These are phyloP conservation scores for Penicillium fuscoglaucum DNA, from an alignment of 2,329 filamentous ascomycete species.

Conservation along the genomic window DNA sequence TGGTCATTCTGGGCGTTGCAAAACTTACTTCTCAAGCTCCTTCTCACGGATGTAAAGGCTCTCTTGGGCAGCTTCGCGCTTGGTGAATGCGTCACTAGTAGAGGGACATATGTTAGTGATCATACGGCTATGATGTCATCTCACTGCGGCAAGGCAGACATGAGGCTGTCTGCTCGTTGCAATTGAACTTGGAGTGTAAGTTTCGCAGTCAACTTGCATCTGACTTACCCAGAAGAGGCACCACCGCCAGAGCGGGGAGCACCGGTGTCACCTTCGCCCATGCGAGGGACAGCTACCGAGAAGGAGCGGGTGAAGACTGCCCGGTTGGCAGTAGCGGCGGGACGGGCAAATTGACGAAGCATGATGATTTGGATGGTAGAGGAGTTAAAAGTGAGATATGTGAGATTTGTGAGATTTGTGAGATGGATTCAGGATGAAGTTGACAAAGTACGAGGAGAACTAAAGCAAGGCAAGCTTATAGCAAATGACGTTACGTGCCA, in stretches of 20 bases:
- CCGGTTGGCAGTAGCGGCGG: conserved; percentile 56
- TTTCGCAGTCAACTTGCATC: not conserved
- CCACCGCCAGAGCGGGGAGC: conserved; percentile 40
- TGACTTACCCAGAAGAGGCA: conserved; percentile 38
- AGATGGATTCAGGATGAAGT: not conserved
- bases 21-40: conserved; percentile 76
- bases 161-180: not conserved
- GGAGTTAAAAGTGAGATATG: not conserved
- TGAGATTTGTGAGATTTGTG: not conserved
- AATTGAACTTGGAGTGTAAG: not conserved
- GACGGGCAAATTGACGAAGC: conserved; percentile 66
- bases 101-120: conserved; percentile 15
- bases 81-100: conserved; percentile 82
- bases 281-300: conserved; percentile 61
- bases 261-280: conserved; percentile 71
- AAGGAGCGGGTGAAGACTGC: conserved; percentile 58
- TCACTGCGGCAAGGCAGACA: conserved; percentile 9
- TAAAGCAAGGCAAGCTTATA: conserved; percentile 2
- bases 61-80: conserved; percentile 85
- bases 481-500: conserved; percentile 9
- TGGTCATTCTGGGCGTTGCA: not conserved
- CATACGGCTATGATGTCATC: conserved; percentile 16
- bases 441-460: conserved; percentile 2
- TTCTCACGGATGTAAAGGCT: conserved; percentile 80
- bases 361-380: conserved; percentile 46